Percentiles rank a stretch among this genome's conserved stretches.
phyloP scores from a whole-genome alignment of 345 rosid genomes.

The Nephelium lappaceum region DNA sequence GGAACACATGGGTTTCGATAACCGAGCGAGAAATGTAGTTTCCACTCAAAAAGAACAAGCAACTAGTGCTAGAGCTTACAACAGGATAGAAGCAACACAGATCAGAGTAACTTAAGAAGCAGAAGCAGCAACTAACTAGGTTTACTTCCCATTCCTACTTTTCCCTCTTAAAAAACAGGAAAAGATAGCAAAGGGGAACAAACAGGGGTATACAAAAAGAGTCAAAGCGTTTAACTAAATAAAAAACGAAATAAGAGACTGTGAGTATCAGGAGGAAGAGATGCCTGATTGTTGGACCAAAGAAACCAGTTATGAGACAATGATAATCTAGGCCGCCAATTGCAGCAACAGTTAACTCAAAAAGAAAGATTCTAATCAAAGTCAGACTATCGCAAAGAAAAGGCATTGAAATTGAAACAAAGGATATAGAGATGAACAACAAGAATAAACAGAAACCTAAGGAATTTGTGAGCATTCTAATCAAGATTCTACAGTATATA shows the following conservation, averaged over 20 bases:
- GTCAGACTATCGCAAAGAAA: conserved; percentile 27
- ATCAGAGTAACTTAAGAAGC: conserved; percentile 27
- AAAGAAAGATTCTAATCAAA: conserved; percentile 18
- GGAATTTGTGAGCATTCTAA: conserved; percentile 20
- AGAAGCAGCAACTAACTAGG: conserved; percentile 26
- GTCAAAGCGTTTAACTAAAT: conserved; percentile 28
- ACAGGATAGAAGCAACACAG: conserved; percentile 31
- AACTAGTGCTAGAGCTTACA: conserved; percentile 21
- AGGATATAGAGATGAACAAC: not conserved
- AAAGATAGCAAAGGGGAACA: conserved; percentile 50
- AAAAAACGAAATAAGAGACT: conserved; percentile 17
- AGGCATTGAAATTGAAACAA: conserved; percentile 15
- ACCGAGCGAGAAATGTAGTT: not conserved
- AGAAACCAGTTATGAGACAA: conserved; percentile 4
- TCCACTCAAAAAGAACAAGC: conserved; percentile 19
- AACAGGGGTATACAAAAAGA: conserved; percentile 24
- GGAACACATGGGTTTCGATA: conserved; percentile 7
- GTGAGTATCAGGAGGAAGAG: conserved; percentile 28
- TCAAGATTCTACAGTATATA: conserved; percentile 40
- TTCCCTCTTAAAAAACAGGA: conserved; percentile 66
- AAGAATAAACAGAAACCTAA: conserved; percentile 30
- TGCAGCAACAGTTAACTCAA: conserved; percentile 18
- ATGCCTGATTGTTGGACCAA: conserved; percentile 23
- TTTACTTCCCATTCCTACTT: conserved; percentile 53
- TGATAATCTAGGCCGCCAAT: conserved; percentile 21